These are phyloP conservation scores for Pyrenula aspistea DNA, from an alignment of 495 filamentous ascomycete genomes.

Conservation along the genomic window DNA sequence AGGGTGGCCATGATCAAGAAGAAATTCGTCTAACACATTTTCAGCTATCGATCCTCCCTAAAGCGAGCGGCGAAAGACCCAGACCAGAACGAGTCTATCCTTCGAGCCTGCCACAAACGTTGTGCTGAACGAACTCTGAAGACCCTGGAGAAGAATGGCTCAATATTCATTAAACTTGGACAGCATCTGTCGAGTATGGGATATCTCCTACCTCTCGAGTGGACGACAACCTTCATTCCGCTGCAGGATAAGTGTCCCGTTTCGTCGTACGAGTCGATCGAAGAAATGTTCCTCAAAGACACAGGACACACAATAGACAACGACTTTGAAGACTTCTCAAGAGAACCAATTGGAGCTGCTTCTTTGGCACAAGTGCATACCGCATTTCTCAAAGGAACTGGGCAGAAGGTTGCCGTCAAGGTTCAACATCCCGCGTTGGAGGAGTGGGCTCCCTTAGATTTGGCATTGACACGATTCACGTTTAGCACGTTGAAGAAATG, in stretches of 20 bases:
- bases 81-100: slow-evolving; percentile 48
- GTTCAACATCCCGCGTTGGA: slow-evolving; percentile 86
- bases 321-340: slow-evolving; percentile 73
- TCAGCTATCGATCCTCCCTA: slow-evolving; percentile 71
- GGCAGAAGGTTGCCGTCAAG: slow-evolving; percentile 92
- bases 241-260: slow-evolving; percentile 94
- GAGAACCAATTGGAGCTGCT: slow-evolving; percentile 75
- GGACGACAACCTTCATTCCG: slow-evolving; percentile 93
- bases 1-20: slow-evolving; percentile 19
- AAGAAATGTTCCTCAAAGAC: slow-evolving; percentile 72
- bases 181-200: slow-evolving; percentile 96
- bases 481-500: slow-evolving; percentile 82
- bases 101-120: slow-evolving; percentile 81
- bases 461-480: slow-evolving; percentile 75
- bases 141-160: slow-evolving; percentile 88
- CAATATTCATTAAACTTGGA: slow-evolving; percentile 95
- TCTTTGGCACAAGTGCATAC: slow-evolving; percentile 92
- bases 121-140: slow-evolving; percentile 80
- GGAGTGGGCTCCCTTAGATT: slow-evolving; percentile 84
- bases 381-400: slow-evolving; percentile 72
- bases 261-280: slow-evolving; percentile 79
- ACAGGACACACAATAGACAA: slow-evolving; percentile 70
- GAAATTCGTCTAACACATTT: slow-evolving; percentile 1
- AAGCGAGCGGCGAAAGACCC: slow-evolving; percentile 47
- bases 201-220: slow-evolving; percentile 86